Evolutionary conservation across 306 rosid species (phyloP), one percentile per base, ranked within the genome.

Genomic region (Sechiopsis laciniata): DNA sequence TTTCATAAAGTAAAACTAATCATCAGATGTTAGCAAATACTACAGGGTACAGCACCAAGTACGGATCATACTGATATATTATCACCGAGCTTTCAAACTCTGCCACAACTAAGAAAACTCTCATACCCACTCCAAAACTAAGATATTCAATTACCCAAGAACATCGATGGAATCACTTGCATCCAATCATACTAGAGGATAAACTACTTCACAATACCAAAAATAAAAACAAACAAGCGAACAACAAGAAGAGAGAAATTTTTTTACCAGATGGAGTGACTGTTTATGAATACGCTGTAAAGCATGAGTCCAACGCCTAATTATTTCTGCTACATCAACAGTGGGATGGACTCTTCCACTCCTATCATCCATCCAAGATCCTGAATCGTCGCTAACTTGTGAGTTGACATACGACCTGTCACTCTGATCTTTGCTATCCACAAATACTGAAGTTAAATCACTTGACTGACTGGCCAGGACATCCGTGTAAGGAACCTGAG

Each of bases 221-320:
- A 50, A 50, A 50, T 4, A 50, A 50, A 50, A 50, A 50, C 54
- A 37, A 37, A 37, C 45, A 50, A 13, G 16, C 54, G 13, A 12
- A 50, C 54, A 13, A 48, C 15, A 48, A 48, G n/a, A 59, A 26
- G 2, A 20, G 8, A 55, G 10, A 56, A 3, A 1, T 26, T 26
- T 26, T 26, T 26, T 51, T 79, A 91, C 99, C 96, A 95, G 74
- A 80, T 85, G 92, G 67, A 95, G 99, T 15, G 99, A 91, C 80
- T 95, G 99, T 77, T 87, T 95, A 80, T 95, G 99, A 79, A 95
- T 95, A 57, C 99, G 97, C 79, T 95, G 99, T 83, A 95, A 83
- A 21, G 99, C 99, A 84, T 95, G 99, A 2, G 99, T 95, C 99
- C 99, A 95, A n/a, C 97, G 95, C 77, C 99, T 87, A 77, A 95